These are phyloP conservation scores for Cladosporium sp. DNA, from an alignment of 2,329 filamentous ascomycete genomes.

Conservation along the genomic window DNA sequence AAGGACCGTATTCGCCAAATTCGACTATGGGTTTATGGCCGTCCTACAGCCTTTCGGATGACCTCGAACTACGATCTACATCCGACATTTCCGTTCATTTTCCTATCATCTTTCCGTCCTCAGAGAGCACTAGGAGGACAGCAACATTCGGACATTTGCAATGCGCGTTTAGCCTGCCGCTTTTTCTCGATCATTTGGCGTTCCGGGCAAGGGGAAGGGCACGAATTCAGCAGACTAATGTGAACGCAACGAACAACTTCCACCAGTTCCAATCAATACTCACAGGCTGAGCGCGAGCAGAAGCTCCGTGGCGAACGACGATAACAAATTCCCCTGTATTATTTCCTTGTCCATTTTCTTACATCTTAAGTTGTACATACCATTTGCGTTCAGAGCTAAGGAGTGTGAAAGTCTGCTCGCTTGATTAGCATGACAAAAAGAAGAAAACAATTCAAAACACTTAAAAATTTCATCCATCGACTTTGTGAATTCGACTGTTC, in stretches of 20 bases:
- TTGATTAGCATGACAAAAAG: no score
- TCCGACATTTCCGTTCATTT: background rate
- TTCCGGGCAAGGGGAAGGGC: background rate
- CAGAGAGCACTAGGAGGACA: no score
- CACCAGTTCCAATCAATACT: background rate
- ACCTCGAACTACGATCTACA: no score
- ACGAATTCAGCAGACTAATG: slow-evolving; percentile 1
- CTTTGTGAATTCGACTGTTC: no score
- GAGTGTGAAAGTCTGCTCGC: no score
- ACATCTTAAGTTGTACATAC: background rate
- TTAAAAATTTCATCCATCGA: no score
- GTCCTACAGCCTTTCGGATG: no score
- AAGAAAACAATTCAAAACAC: no score
- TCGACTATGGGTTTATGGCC: background rate
- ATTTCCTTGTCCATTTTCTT: background rate
- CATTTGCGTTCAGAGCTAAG: no score
- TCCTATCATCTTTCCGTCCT: no score
- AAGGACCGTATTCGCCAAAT: background rate
- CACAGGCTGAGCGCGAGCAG: background rate
- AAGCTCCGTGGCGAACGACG: background rate
- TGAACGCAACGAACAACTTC: background rate
- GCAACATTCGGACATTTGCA: no score
- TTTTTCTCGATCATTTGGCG: background rate
- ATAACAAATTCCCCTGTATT: background rate
- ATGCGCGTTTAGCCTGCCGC: no score